A percentile compares a stretch with the other conserved stretches of the same genome.
These are phyloP conservation scores for Talaromyces sp. DNA, from an alignment of 2,329 filamentous ascomycete genomes.

Conservation along the genomic window DNA sequence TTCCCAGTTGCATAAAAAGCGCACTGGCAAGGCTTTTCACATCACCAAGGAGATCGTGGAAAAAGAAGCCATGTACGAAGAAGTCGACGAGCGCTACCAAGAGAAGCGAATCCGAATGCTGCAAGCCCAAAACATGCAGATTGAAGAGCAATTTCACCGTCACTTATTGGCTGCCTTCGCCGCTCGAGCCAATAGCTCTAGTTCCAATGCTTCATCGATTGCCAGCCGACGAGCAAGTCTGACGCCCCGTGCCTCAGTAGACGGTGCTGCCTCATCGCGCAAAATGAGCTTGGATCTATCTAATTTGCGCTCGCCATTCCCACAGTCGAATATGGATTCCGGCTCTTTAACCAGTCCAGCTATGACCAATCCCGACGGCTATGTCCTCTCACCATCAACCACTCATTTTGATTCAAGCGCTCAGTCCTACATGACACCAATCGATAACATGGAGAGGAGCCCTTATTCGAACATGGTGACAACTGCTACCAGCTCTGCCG, in stretches of 20 bases:
- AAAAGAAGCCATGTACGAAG: constrained; percentile 95
- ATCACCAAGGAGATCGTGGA: constrained; percentile 85
- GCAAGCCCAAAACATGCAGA: constrained; percentile 41
- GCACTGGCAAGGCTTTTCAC: constrained; percentile 78
- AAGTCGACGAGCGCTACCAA: constrained; percentile 76
- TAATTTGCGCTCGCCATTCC: constrained; percentile 30
- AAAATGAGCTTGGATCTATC: constrained; percentile 43
- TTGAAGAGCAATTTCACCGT: constrained; percentile 41
- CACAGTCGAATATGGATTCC: constrained; percentile 27
- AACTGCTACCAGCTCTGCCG: constrained; percentile 16
- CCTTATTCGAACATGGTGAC: constrained; percentile 27
- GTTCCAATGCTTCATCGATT: constrained; percentile 22
- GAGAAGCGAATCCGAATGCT: constrained; percentile 44
- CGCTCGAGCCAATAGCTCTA: constrained; percentile 21
- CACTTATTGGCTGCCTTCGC: constrained; percentile 41
- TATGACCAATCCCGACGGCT: constrained; percentile 23
- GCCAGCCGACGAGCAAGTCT: constrained; percentile 33
- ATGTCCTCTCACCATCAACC: constrained; percentile 29
- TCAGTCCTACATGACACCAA: constrained; percentile 27
- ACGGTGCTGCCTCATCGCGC: constrained; percentile 25
- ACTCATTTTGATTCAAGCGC: constrained; percentile 23
- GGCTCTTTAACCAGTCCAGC: constrained; percentile 30
- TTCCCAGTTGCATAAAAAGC: constrained; percentile 86
- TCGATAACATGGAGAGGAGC: constrained; percentile 20
- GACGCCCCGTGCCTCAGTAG: constrained; percentile 30